Percentiles rank a stretch among this genome's conserved stretches.
phyloP scores from a whole-genome alignment of 1,284 basidiomycete genomes.

The Boletellus deceptivus region DNA sequence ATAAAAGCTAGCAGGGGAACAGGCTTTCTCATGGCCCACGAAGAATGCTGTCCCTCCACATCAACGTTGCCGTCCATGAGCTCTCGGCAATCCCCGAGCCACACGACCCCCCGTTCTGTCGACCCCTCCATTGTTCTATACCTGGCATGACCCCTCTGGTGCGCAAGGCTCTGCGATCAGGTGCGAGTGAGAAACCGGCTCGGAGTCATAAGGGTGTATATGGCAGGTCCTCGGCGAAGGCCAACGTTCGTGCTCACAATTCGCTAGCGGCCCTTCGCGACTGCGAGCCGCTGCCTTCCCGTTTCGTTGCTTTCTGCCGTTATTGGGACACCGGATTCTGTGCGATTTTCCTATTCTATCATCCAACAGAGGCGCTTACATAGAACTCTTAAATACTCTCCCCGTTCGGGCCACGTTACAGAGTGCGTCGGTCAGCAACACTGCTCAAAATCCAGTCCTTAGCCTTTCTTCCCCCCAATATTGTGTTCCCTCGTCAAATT shows the following conservation, averaged over 20 bases:
- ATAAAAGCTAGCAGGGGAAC: constrained; percentile 9
- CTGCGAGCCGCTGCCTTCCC: constrained; percentile 11
- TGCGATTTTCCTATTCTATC: not conserved
- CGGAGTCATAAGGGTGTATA: constrained; percentile 9
- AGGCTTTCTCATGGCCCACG: not conserved
- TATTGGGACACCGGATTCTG: constrained; percentile 9
- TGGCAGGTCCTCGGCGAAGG: constrained; percentile 14
- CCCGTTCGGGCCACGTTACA: constrained; percentile 6
- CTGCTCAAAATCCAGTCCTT: not conserved
- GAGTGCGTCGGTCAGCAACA: constrained; percentile 5
- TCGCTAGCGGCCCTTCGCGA: constrained; percentile 12
- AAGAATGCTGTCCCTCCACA: not conserved
- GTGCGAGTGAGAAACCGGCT: constrained; percentile 17
- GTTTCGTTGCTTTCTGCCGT: constrained; percentile 21
- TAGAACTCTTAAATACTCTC: constrained; percentile 2
- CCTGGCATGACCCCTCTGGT: constrained; percentile 10
- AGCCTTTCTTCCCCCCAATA: not conserved
- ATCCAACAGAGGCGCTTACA: constrained; percentile 11
- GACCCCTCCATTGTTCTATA: constrained; percentile 12
- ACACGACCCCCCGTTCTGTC: constrained; percentile 8
- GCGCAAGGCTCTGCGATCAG: not conserved
- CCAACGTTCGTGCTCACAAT: constrained; percentile 30
- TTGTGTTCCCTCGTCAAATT: not conserved
- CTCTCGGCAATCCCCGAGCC: constrained; percentile 15
- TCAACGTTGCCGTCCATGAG: constrained; percentile 4